Percentiles rank a stretch among this genome's conserved stretches.
Evolutionary conservation across 2,329 filamentous ascomycete species (phyloP).

Genomic region (Colletotrichum sp.): DNA sequence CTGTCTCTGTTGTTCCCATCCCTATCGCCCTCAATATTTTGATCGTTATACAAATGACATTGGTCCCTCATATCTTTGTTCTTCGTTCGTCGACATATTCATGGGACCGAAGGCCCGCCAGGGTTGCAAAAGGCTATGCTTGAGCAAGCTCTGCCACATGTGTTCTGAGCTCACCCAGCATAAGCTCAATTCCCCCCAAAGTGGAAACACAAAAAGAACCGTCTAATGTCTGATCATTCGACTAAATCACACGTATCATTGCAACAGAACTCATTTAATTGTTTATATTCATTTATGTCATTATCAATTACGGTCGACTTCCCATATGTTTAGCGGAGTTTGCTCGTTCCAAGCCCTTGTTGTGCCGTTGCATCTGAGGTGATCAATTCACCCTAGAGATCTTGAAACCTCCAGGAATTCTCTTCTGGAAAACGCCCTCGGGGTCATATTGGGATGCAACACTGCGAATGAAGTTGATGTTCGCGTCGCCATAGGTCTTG

Average conservation of each 20-base stretch:
- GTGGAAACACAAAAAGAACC: background rate
- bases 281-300: background rate
- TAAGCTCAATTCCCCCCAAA: background rate
- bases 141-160: background rate
- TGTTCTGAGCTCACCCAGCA: background rate
- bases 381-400: background rate
- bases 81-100: too few species aligned
- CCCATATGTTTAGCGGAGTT: background rate
- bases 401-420: slow-evolving; percentile 24
- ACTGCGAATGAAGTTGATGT: slow-evolving; percentile 30
- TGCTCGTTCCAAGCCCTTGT: fast-evolving
- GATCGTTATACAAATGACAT: too few species aligned
- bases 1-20: background rate
- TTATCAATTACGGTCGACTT: background rate
- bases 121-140: background rate
- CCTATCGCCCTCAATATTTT: background rate
- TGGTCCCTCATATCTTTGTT: too few species aligned
- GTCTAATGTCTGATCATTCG: background rate
- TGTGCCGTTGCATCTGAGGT: fast-evolving
- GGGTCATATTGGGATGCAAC: slow-evolving; percentile 36
- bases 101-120: too few species aligned
- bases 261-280: background rate
- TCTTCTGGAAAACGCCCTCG: slow-evolving; percentile 33
- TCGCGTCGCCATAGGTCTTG: slow-evolving; percentile 37
- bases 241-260: background rate